Conservation (phyloP, 441 rosid species). For the Daphne laureola region DNA sequence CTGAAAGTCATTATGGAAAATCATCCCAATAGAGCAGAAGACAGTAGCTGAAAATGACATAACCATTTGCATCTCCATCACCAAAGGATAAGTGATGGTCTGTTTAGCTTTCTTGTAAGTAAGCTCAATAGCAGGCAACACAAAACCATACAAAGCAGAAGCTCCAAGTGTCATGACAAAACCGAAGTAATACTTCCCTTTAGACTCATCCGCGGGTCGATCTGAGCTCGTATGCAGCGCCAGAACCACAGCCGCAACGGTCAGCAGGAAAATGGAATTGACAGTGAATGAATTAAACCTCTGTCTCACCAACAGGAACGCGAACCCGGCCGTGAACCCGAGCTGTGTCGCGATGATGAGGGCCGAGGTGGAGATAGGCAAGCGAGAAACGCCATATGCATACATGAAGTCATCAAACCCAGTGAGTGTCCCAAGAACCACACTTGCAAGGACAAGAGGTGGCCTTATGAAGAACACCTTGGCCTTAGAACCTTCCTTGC, state of each 20-base stretch:
- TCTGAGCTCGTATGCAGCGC: conserved; percentile 35
- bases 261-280: conserved; percentile 34
- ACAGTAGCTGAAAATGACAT: conserved; percentile 42
- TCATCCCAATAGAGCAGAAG: conserved; percentile 47
- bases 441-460: conserved; percentile 26
- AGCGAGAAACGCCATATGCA: conserved; percentile 36
- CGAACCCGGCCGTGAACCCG: conserved; percentile 44
- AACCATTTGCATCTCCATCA: conserved; percentile 56
- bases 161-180: conserved; percentile 43
- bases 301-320: conserved; percentile 44
- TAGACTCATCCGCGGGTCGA: conserved; percentile 34
- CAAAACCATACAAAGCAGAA: conserved; percentile 46
- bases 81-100: conserved; percentile 39
- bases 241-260: conserved; percentile 27
- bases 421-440: conserved; percentile 32
- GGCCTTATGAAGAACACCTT: conserved; percentile 23
- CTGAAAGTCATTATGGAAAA: conserved; percentile 42
- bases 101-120: conserved; percentile 58
- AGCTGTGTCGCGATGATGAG: conserved; percentile 41
- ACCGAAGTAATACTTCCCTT: conserved; percentile 25
- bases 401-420: conserved; percentile 43
- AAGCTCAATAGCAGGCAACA: conserved; percentile 49
- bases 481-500: conserved; percentile 9
- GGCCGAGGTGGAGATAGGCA: conserved; percentile 44
- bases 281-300: conserved; percentile 36